These are phyloP conservation scores for Capsicum rhomboideum DNA, from an alignment of 257 asterid species.

Conservation along the genomic window DNA sequence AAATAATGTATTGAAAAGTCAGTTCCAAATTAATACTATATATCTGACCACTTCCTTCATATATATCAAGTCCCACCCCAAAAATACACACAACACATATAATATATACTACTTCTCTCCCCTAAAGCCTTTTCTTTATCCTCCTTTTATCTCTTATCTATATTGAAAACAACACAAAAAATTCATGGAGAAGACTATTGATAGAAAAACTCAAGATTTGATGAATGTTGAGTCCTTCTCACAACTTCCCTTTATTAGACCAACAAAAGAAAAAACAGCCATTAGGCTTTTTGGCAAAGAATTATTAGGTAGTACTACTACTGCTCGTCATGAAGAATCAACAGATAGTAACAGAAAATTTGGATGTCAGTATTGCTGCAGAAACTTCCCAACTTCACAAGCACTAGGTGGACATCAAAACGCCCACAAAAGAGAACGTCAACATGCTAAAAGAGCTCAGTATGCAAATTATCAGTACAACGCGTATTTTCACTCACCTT, in stretches of 20 bases:
- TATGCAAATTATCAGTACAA: background rate
- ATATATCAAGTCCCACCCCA: background rate
- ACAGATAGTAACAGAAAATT: background rate
- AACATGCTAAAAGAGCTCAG: slow-evolving; percentile 1
- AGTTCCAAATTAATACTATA: background rate
- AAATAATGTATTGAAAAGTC: background rate
- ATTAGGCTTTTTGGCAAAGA: slow-evolving; percentile 82
- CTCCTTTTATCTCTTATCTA: background rate
- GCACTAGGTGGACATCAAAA: slow-evolving; percentile 11
- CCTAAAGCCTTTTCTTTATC: background rate
- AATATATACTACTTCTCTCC: background rate
- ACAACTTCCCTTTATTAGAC: slow-evolving; percentile 79
- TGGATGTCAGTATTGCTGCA: slow-evolving; percentile 2
- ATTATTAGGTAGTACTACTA: slow-evolving; percentile 25
- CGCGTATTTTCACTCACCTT: slow-evolving; percentile 26
- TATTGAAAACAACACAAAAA: background rate
- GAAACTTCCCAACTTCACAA: slow-evolving; percentile 6
- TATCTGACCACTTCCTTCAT: background rate
- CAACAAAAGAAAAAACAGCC: slow-evolving; percentile 35
- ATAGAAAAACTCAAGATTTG: slow-evolving; percentile 67
- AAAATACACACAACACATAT: background rate
- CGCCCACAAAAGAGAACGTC: slow-evolving; percentile 4
- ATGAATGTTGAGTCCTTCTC: slow-evolving; percentile 88
- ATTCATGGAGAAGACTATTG: slow-evolving; percentile 40
- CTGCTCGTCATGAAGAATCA: background rate